These are phyloP conservation scores for Rhododendron vialii DNA, from an alignment of 148 eudicot species.

Conservation along the genomic window DNA sequence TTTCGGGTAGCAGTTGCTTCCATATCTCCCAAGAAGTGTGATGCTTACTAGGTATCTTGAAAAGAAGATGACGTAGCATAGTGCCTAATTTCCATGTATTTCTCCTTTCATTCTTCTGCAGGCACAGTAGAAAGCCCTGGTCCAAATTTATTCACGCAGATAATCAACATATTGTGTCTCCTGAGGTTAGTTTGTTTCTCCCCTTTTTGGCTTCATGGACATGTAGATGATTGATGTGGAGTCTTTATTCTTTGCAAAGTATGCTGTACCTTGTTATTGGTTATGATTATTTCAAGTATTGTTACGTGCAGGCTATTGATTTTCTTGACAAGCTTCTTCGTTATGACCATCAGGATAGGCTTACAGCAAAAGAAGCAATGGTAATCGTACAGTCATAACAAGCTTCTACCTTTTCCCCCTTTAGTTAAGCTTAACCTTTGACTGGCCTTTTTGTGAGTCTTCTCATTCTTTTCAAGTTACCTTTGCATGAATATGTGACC, in stretches of 20 bases:
- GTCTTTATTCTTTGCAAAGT: background rate
- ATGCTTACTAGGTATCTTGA: background rate
- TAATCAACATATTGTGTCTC: conserved; percentile 92
- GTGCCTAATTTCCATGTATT: background rate
- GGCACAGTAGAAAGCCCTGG: conserved; percentile 99
- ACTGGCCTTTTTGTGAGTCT: background rate
- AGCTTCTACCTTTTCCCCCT: background rate
- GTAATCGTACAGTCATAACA: conserved; percentile 33
- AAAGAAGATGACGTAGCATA: background rate
- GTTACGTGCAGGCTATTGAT: conserved; percentile 69
- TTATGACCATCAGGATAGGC: conserved; percentile 96
- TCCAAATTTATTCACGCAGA: conserved; percentile 84
- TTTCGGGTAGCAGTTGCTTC: background rate
- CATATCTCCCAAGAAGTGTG: background rate
- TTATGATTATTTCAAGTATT: conserved; percentile 7
- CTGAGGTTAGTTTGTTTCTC: conserved; percentile 49
- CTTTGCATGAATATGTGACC: background rate
- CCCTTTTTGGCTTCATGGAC: background rate
- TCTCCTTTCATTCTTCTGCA: conserved; percentile 21
- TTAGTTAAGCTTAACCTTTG: background rate
- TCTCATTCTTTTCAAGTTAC: background rate
- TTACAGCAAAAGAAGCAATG: conserved; percentile 98
- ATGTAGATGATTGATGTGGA: background rate
- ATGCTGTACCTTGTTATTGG: background rate
- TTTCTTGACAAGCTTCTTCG: conserved; percentile 95